Evolutionary conservation across 2,329 filamentous ascomycete genomes (phyloP), one percentile per base, ranked within the genome.

Genomic region (Xylariaceae sp.): DNA sequence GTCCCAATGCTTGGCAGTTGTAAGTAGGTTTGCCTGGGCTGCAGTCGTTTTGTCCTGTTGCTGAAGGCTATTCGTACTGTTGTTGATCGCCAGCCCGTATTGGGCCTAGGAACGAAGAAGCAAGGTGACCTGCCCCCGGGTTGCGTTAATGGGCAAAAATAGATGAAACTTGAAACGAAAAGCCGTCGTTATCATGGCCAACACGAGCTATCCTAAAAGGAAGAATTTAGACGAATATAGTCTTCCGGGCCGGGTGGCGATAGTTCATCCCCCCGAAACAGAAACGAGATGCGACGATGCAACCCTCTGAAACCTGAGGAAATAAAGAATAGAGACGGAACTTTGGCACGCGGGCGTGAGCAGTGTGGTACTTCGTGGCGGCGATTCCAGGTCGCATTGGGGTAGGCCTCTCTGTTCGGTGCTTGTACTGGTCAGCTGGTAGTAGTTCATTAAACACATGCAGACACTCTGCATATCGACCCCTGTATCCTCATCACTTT

Each of bases 401-500:
- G 32, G 32, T 37, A 37, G 12, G 32, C 26, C 26, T 29, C 10
- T 29, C 6, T 29, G 32, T 16, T 12, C 14, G 32, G 6, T 37
- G 32, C 5, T 37, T 37, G 32, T 37, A 10, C 9, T 12, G 14
- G 32, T 12, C 32, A 37, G 32, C 32, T 37, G 32, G 32, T 16
- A 7, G 32, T 37, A 37, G 40, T 10, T 59, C 26, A 56, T 61
- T 54, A 54, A 59, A 54, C 37, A 54, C 37, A 26, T 56, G 59
- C 59, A 58, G 52, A 45, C 48, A 61, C 48, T 50, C 37, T 44
- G 47, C 44, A 14, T 2, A 26, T 2, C 26, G 18, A 56, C 26
- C 50, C 52, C 53, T 60, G 57, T 37, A 42, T 29, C 41, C 50
- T 44, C 55, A 26, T 56, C 56, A 51, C 53, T 54, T 54, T 50